Conservation (phyloP, 1,139 yeast species). For the Scheffersomyces illinoinensis region DNA sequence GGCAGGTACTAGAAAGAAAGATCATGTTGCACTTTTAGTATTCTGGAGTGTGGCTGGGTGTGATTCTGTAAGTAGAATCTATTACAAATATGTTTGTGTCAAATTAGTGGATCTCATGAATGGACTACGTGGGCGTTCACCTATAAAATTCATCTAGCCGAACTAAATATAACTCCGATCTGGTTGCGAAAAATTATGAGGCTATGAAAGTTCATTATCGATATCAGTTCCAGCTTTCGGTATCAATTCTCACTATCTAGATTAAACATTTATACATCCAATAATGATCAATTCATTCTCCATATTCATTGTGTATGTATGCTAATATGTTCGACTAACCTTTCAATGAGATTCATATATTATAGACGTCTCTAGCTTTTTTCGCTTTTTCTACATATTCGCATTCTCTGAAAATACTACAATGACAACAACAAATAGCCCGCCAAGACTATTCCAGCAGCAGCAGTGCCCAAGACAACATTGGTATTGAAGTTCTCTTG, state of each 20-base stretch:
- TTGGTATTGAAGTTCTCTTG: constrained; percentile 26
- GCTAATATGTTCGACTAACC: not conserved
- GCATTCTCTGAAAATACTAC: not conserved
- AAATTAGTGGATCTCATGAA: not conserved
- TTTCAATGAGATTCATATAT: not conserved
- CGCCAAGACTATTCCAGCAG: not conserved
- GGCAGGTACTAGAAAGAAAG: not conserved
- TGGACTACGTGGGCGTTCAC: not conserved
- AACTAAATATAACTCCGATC: not conserved
- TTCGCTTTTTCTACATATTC: not conserved
- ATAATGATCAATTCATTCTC: not conserved
- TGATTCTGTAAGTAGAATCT: not conserved
- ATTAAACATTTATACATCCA: too few relatives aligned
- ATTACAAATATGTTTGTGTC: not conserved
- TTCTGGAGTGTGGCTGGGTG: not conserved
- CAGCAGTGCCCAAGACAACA: not conserved
- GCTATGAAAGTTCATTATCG: not conserved
- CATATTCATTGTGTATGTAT: too few relatives aligned
- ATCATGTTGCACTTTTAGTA: not conserved
- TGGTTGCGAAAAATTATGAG: not conserved
- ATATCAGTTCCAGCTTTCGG: too few relatives aligned
- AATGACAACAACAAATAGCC: not conserved
- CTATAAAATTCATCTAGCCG: not conserved
- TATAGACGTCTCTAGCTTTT: not conserved
- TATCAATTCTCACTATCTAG: too few relatives aligned